Evolutionary conservation across 169 alveolate species (phyloP).

Genomic region (Ichthyophthirius multifiliis): DNA sequence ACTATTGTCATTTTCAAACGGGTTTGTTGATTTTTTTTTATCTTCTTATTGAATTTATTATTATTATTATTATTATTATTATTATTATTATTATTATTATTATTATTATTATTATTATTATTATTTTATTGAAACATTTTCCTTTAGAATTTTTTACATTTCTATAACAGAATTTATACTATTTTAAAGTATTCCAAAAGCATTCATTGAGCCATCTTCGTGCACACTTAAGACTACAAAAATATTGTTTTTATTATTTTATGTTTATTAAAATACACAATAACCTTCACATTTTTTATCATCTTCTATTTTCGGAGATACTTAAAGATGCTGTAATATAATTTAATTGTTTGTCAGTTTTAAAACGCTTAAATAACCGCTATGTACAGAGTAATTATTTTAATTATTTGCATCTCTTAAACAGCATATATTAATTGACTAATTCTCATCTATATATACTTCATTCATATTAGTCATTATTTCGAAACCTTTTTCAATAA

Average conservation of each 20-base stretch:
- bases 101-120: no score
- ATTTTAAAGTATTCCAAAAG: not conserved
- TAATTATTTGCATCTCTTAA: not conserved
- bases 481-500: slow-evolving; percentile 1
- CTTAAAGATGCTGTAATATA: not conserved
- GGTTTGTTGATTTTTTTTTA: no score
- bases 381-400: not conserved
- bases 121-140: no score
- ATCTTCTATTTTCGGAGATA: no score
- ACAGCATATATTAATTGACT: not conserved
- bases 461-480: not conserved
- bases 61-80: no score
- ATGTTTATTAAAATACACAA: not conserved
- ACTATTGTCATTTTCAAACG: no score
- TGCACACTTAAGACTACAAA: not conserved
- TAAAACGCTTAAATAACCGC: not conserved
- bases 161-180: no score
- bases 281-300: slow-evolving; percentile 8
- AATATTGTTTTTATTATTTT: no score
- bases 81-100: no score
- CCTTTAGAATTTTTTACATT: no score
- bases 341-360: not conserved
- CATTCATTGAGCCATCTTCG: not conserved
- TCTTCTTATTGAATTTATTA: no score
- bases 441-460: not conserved